Evolutionary conservation across 768 basidiomycete genomes (phyloP).

Genomic region (Rhodosporidiobolus sp.): DNA sequence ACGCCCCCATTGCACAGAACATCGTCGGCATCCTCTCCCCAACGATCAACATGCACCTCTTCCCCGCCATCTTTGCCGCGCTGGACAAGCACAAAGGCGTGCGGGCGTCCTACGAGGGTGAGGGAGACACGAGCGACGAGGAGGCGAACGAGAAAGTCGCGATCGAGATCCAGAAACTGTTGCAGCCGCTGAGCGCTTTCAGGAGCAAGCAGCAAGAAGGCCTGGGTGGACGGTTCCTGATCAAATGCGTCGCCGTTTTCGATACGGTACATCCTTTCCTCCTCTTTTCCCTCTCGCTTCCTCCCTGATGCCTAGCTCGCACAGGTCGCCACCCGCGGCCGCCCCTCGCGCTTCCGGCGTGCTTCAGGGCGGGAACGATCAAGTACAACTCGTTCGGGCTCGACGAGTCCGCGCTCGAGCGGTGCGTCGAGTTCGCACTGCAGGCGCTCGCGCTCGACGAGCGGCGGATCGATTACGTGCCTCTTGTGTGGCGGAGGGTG

Average conservation of each 20-base stretch:
- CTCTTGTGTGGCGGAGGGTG: slow-evolving; percentile 7
- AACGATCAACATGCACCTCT: slow-evolving; percentile 6
- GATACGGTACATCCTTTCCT: slow-evolving; percentile 8
- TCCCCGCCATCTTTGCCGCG: slow-evolving; percentile 25
- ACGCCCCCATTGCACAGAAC: neutral
- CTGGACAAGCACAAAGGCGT: slow-evolving; percentile 18
- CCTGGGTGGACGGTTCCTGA: neutral
- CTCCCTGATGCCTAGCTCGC: no score
- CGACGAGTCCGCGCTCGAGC: slow-evolving; percentile 12
- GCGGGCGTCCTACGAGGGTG: no score
- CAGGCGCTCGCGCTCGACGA: slow-evolving; percentile 31
- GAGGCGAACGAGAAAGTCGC: neutral
- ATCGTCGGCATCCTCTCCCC: slow-evolving; percentile 25
- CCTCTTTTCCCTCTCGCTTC: neutral
- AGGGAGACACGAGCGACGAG: neutral
- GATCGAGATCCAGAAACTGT: neutral
- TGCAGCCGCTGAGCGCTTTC: neutral
- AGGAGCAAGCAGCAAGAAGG: neutral
- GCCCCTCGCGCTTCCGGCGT: slow-evolving; percentile 15
- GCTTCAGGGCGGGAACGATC: neutral
- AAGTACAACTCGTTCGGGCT: slow-evolving; percentile 20
- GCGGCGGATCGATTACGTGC: slow-evolving; percentile 11
- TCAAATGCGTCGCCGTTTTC: slow-evolving; percentile 20
- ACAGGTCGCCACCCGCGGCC: slow-evolving; percentile 21
- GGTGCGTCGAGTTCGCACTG: slow-evolving; percentile 2